Evolutionary conservation across 2,329 filamentous ascomycete species (phyloP).

Genomic region (Fusarium poae): DNA sequence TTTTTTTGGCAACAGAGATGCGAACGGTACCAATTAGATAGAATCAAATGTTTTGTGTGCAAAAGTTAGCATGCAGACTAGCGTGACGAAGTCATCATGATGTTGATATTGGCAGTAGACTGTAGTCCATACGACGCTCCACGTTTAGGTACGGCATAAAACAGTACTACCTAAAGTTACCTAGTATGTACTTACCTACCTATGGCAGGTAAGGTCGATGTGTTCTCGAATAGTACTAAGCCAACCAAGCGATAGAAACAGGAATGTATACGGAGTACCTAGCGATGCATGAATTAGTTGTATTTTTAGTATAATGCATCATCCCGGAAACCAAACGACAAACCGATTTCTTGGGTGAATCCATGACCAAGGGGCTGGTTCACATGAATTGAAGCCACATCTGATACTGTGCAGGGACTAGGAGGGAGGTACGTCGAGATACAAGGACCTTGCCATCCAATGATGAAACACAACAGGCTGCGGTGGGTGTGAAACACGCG

Average conservation of each 20-base stretch:
- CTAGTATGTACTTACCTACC: too few species aligned
- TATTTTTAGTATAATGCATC: conserved; percentile 41
- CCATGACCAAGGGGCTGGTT: conserved; percentile 29
- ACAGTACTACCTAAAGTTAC: neutral
- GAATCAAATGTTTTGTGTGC: conserved; percentile 42
- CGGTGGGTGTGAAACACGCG: conserved; percentile 50
- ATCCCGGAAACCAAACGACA: conserved; percentile 20
- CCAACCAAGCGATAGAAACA: conserved; percentile 2
- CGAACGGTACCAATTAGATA: conserved; percentile 47
- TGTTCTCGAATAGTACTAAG: neutral
- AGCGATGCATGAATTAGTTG: conserved; percentile 5
- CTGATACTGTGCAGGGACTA: conserved; percentile 45
- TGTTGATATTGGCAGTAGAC: neutral
- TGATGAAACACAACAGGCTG: conserved; percentile 45
- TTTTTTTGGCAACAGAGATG: conserved; percentile 38
- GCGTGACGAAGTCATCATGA: conserved; percentile 14
- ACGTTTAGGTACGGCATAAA: conserved; percentile 16
- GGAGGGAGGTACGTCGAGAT: conserved; percentile 24
- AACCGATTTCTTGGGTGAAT: conserved; percentile 10
- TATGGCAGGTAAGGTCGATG: neutral
- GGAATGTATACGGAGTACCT: too few species aligned
- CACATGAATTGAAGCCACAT: conserved; percentile 27
- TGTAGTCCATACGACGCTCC: neutral
- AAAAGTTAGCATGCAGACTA: conserved; percentile 3
- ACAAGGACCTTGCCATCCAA: conserved; percentile 41